Conservation (phyloP, 768 basidiomycete genomes). For the Leccinum incarnatum region DNA sequence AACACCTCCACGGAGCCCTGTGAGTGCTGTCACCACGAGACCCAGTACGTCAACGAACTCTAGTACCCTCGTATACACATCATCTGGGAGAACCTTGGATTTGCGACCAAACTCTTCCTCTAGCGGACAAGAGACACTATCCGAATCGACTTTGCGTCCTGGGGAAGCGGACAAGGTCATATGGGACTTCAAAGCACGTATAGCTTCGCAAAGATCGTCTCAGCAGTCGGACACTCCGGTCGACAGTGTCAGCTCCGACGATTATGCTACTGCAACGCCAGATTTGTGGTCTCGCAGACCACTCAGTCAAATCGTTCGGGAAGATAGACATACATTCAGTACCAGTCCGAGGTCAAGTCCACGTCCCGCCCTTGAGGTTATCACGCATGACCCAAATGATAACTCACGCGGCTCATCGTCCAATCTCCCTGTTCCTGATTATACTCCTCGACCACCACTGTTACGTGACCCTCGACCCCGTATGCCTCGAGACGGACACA, state of each 20-base stretch:
- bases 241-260: constrained; percentile 26
- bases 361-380: constrained; percentile 32
- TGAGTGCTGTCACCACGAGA: constrained; percentile 49
- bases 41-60: constrained; percentile 35
- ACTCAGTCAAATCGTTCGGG: constrained; percentile 26
- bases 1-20: constrained; percentile 62
- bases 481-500: constrained; percentile 28
- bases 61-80: constrained; percentile 22
- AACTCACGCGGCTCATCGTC: constrained; percentile 15
- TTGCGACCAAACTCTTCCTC: constrained; percentile 26
- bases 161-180: constrained; percentile 31
- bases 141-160: constrained; percentile 33
- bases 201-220: constrained; percentile 16
- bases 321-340: constrained; percentile 16
- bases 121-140: constrained; percentile 32
- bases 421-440: constrained; percentile 20
- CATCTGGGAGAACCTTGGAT: constrained; percentile 28
- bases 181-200: constrained; percentile 26
- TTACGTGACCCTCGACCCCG: constrained; percentile 21
- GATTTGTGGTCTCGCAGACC: constrained; percentile 34
- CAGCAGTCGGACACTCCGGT: constrained; percentile 18
- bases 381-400: constrained; percentile 20
- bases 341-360: constrained; percentile 20
- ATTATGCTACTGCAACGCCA: constrained; percentile 29
- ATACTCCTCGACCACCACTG: constrained; percentile 13